Percentiles rank a stretch among this genome's conserved stretches.
Evolutionary conservation across 352 stramenopile genomes (phyloP).

Genomic region (Globisporangium apiculatum): DNA sequence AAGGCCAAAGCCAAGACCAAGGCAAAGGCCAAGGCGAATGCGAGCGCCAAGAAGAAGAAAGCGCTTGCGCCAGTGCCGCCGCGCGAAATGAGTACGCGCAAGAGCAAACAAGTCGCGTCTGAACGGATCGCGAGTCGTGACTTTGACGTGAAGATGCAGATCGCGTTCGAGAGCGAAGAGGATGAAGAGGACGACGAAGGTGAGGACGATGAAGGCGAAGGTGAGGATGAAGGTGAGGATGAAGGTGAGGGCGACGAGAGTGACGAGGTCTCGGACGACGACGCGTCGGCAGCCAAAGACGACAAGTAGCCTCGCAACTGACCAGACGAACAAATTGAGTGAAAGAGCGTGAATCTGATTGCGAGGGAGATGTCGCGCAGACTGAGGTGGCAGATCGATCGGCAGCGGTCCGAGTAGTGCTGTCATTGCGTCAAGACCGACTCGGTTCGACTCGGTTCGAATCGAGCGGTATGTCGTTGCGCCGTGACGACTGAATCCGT

Average conservation of each 20-base stretch:
- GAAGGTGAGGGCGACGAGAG: conserved; percentile 8
- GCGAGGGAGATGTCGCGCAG: no score
- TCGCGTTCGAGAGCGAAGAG: conserved; percentile 37
- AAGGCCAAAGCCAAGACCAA: no score
- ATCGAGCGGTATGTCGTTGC: no score
- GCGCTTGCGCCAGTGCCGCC: conserved; percentile 7
- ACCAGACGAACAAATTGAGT: no score
- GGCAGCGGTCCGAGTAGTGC: no score
- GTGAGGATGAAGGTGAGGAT: conserved; percentile 10
- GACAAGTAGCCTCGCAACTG: not conserved
- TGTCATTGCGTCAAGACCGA: no score
- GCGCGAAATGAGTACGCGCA: conserved; percentile 36
- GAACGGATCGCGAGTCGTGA: conserved; percentile 54
- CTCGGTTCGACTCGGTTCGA: no score
- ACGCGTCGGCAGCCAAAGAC: not conserved
- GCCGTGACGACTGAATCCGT: no score
- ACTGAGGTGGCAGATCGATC: no score
- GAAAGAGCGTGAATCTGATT: no score
- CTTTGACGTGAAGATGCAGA: conserved; percentile 50
- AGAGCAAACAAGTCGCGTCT: conserved; percentile 50
- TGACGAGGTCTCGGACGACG: conserved; percentile 1
- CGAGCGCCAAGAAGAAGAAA: conserved; percentile 8
- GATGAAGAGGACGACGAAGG: not conserved
- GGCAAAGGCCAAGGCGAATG: not conserved
- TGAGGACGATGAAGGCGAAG: conserved; percentile 10